These are phyloP conservation scores for Kickxella alabastrina DNA, from an alignment of 192 early-diverging fungal genomes.

Conservation along the genomic window DNA sequence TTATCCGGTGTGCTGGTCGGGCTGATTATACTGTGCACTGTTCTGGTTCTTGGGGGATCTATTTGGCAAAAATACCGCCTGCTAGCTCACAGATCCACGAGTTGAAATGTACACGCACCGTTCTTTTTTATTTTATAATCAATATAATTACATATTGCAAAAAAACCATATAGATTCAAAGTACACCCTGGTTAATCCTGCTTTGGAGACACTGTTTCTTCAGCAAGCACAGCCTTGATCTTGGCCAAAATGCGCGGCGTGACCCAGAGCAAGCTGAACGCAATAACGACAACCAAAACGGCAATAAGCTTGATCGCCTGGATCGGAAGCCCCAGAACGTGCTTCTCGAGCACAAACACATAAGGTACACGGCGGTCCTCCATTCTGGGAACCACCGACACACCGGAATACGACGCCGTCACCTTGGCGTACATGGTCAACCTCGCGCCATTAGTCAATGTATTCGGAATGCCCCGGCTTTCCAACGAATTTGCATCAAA, in stretches of 20 bases:
- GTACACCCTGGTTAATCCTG: too few species aligned
- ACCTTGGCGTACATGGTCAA: constrained; percentile 23
- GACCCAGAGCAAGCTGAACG: constrained; percentile 6
- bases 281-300: constrained; percentile 18
- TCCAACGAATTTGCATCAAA: too few species aligned
- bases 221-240: constrained; percentile 17
- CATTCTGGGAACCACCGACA: constrained; percentile 14
- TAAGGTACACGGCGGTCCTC: constrained; percentile 20
- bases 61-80: too few species aligned
- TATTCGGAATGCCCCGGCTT: too few species aligned
- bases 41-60: constrained; percentile 12
- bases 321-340: constrained; percentile 29
- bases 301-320: constrained; percentile 36
- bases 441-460: background rate
- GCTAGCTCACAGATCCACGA: too few species aligned
- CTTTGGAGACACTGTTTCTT: too few species aligned
- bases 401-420: constrained; percentile 21
- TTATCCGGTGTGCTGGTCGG: constrained; percentile 23
- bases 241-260: constrained; percentile 16
- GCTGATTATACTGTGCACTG: constrained; percentile 17
- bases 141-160: too few species aligned
- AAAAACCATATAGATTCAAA: too few species aligned
- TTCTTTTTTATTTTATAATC: too few species aligned
- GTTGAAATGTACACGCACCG: too few species aligned
- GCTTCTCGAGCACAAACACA: constrained; percentile 31